Evolutionary conservation across 1,139 yeast species (phyloP), one percentile per base, ranked within the genome.

Genomic region (Zygosaccharomyces sapae): DNA sequence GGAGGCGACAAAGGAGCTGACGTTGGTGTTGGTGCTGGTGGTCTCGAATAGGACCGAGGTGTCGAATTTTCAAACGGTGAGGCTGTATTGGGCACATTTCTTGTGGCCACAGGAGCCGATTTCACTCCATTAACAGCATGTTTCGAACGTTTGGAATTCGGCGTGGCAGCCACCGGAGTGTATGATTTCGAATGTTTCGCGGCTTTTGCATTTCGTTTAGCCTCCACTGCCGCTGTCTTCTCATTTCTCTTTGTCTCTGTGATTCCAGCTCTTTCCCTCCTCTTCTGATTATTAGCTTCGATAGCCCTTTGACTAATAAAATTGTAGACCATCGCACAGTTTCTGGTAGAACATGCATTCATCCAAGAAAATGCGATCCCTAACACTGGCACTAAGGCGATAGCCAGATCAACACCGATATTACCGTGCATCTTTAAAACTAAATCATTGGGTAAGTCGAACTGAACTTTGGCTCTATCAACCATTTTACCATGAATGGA

Each of bases 321-420:
- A 22, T 73, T 74, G 62, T 81, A 88, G 5, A 87, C 73, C 58
- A 86, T 59, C 0, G 89, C 88, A 0, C 96, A 95, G 65, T 89
- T 90, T 58, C 96, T 71, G 0, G 96, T 86, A n/a, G 95, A 86
- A 60, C 96, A 86, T 1, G 83, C 86, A 63, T 86, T 79, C 65
- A 90, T 54, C 89, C 95, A 90, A 10, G 86, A 72, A 50, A 88
- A 77, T 41, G 88, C 67, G 2, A 81, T 72, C 1, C 97, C 97
- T 33, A 89, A 67, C 3, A 88, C 59, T 0, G 97, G 97, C 0
- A 92, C 83, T 36, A 90, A 70, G 2, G 92, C 76, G 37, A 89
- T 78, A 33, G 86, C 57, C 43, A 89, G 72, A 63, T 89, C 96
- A 55, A 87, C 65, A 10, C 79, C 62, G 39, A 88, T 85, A 59